Conservation (phyloP, 2,329 filamentous ascomycete genomes). For the Colletotrichum cuscutae region DNA sequence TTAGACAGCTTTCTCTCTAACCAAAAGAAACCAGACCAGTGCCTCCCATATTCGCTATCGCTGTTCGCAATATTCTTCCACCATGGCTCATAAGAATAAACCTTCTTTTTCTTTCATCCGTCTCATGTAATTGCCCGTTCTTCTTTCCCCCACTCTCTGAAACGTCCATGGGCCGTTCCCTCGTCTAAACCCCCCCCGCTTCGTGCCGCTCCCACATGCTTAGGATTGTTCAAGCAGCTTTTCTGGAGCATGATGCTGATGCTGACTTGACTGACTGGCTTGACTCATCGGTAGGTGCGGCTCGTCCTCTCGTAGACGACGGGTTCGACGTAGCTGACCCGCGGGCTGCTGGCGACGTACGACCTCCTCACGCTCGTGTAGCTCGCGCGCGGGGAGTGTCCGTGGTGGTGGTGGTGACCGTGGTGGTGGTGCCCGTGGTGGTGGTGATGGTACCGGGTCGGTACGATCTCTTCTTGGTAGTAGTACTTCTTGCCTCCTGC, state of each 20-base stretch:
- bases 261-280: background rate
- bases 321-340: conserved; percentile 50
- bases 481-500: conserved; percentile 58
- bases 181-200: conserved; percentile 9
- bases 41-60: background rate
- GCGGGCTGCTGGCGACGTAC: conserved; percentile 51
- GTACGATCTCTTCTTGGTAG: conserved; percentile 65
- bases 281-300: conserved; percentile 43
- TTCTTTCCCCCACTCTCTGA: background rate
- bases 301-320: conserved; percentile 52
- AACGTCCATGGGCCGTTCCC: conserved; percentile 3
- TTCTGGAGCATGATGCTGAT: too few species aligned
- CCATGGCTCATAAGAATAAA: background rate
- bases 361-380: conserved; percentile 52
- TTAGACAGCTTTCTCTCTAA: background rate
- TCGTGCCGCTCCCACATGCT: conserved; percentile 9
- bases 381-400: conserved; percentile 53
- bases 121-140: background rate
- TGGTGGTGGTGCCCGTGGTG: conserved; percentile 48
- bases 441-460: conserved; percentile 50
- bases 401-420: conserved; percentile 46
- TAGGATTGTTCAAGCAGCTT: background rate
- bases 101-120: background rate
- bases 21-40: background rate
- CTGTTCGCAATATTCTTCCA: background rate